A percentile compares a stretch with the other conserved stretches of the same genome.
Evolutionary conservation across 176 grass and related monocot species (phyloP).

Genomic region (Musa itinerans): DNA sequence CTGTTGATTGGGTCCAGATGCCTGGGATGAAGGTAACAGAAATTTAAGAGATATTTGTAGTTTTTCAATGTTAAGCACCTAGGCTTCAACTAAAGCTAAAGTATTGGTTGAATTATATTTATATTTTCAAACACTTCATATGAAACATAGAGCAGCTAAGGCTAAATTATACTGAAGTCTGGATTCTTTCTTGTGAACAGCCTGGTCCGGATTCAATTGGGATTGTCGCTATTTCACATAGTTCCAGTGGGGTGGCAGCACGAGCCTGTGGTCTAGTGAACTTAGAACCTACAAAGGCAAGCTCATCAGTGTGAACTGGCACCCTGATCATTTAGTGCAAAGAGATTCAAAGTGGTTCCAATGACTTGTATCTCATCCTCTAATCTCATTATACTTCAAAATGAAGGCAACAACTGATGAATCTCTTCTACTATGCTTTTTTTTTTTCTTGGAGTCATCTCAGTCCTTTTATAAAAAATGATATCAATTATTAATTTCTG

Average conservation of each 20-base stretch:
- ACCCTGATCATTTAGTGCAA: background rate
- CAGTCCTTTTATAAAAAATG: background rate
- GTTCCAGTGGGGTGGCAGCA: slow-evolving; percentile 79
- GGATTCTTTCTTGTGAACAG: slow-evolving; percentile 27
- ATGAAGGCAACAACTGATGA: background rate
- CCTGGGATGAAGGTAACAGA: slow-evolving; percentile 93
- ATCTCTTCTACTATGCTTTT: background rate
- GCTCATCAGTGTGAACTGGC: background rate
- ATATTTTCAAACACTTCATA: too few species aligned
- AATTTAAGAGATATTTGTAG: background rate
- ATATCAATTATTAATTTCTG: background rate
- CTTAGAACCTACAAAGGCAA: slow-evolving; percentile 87
- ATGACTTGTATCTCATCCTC: background rate
- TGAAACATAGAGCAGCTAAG: too few species aligned
- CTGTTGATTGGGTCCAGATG: slow-evolving; percentile 99
- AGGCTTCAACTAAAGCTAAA: too few species aligned
- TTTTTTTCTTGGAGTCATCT: background rate
- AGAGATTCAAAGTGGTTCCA: background rate
- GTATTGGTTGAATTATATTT: too few species aligned
- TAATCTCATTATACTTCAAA: background rate
- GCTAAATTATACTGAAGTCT: background rate
- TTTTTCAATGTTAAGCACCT: background rate
- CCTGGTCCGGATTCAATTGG: slow-evolving; percentile 99
- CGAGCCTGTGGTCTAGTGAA: slow-evolving; percentile 99
- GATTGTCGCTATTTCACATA: slow-evolving; percentile 95